Percentiles rank a stretch among this genome's conserved stretches.
phyloP scores from a whole-genome alignment of 2,329 filamentous ascomycete genomes.

The Aspergillus japonicus region DNA sequence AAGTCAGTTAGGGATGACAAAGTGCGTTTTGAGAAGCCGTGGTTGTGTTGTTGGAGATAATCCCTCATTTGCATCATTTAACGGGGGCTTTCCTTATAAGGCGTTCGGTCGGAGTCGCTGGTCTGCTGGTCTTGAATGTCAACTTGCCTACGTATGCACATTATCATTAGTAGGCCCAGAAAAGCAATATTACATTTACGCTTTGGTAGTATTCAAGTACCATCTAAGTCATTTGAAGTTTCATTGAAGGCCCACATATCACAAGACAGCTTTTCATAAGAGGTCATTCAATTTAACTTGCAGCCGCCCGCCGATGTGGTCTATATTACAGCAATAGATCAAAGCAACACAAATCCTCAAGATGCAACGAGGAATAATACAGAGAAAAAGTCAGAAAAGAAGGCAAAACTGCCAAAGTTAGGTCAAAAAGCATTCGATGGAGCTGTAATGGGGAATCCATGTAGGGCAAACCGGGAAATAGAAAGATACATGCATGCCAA shows the following conservation, averaged over 20 bases:
- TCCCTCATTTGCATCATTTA: constrained; percentile 17
- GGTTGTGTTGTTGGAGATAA: constrained; percentile 15
- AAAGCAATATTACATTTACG: constrained; percentile 15
- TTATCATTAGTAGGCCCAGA: neutral
- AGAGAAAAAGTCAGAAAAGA: constrained; percentile 9
- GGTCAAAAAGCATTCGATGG: constrained; percentile 12
- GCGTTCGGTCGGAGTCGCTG: constrained; percentile 27
- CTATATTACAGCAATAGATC: constrained; percentile 14
- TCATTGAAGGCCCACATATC: neutral
- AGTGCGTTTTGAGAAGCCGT: constrained; percentile 2
- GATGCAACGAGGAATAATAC: constrained; percentile 1
- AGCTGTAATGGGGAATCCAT: constrained; percentile 16
- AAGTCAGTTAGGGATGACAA: constrained; percentile 1
- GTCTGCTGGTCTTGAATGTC: constrained; percentile 22
- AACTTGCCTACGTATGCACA: constrained; percentile 12
- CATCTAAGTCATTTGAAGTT: too few species aligned
- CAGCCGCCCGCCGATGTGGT: neutral
- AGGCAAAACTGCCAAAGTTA: constrained; percentile 5
- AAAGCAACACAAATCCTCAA: neutral
- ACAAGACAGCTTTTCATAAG: neutral
- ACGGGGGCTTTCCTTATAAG: constrained; percentile 20
- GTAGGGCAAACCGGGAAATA: constrained; percentile 2
- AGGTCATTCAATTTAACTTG: neutral
- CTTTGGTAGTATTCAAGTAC: too few species aligned
- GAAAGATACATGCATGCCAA: constrained; percentile 15